A percentile compares a stretch with the other conserved stretches of the same genome.
phyloP scores from a whole-genome alignment of 208 protist species.

The Leishmania amazonensis region DNA sequence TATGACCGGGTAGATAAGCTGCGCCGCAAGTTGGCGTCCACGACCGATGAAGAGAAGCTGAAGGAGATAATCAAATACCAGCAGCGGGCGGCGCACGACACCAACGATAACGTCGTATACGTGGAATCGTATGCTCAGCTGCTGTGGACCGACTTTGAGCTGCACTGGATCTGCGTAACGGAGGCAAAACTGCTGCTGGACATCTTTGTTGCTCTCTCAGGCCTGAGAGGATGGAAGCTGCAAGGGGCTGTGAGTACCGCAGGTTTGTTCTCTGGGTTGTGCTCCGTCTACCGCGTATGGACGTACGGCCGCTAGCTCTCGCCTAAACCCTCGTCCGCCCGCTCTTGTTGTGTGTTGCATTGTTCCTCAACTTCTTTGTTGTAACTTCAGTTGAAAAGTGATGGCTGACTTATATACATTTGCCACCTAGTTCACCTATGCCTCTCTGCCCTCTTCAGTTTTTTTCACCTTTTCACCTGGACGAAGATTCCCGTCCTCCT shows the following conservation, averaged over 20 bases:
- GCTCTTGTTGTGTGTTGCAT: background rate
- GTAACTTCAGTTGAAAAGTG: background rate
- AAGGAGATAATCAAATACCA: conserved; percentile 22
- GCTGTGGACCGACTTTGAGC: conserved; percentile 89
- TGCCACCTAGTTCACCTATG: too few species aligned
- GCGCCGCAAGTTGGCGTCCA: conserved; percentile 54
- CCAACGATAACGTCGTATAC: conserved; percentile 60
- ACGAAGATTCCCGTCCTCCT: background rate
- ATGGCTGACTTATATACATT: too few species aligned
- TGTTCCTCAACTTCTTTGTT: background rate
- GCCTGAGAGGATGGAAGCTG: conserved; percentile 61
- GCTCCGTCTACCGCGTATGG: conserved; percentile 92
- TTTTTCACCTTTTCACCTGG: background rate
- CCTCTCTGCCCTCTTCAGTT: background rate
- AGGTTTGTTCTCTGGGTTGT: conserved; percentile 83
- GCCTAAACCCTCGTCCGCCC: background rate
- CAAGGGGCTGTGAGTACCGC: conserved; percentile 74
- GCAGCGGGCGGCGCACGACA: conserved; percentile 20
- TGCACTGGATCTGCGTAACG: conserved; percentile 91
- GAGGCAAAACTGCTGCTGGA: conserved; percentile 87
- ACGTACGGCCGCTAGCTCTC: conserved; percentile 75
- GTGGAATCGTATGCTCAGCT: conserved; percentile 83
- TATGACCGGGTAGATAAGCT: conserved; percentile 89
- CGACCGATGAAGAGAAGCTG: conserved; percentile 36
- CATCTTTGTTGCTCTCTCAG: conserved; percentile 83